A percentile compares a stretch with the other conserved stretches of the same genome.
These are phyloP conservation scores for Coprinellus micaceus DNA, from an alignment of 768 basidiomycete species.

Conservation along the genomic window DNA sequence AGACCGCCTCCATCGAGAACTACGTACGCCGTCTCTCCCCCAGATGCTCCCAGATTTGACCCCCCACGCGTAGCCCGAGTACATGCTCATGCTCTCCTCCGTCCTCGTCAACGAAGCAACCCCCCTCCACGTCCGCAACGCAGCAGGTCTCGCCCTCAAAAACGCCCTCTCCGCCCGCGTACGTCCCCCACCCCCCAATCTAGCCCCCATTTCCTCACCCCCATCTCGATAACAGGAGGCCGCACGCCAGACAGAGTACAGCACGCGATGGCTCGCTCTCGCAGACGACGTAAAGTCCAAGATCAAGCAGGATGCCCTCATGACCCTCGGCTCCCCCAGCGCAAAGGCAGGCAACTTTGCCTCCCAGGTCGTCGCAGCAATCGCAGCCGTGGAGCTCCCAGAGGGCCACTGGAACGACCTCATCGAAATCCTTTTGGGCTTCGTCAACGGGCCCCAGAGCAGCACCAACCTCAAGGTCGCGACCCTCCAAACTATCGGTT, in stretches of 20 bases:
- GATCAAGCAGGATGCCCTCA: slow-evolving; percentile 85
- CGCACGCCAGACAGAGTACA: slow-evolving; percentile 69
- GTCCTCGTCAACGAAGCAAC: slow-evolving; percentile 78
- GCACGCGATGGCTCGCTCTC: slow-evolving; percentile 80
- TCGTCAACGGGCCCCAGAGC: slow-evolving; percentile 71
- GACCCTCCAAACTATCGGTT: slow-evolving; percentile 93
- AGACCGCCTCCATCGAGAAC: slow-evolving; percentile 81
- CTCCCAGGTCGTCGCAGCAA: slow-evolving; percentile 90
- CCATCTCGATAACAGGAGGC: slow-evolving; percentile 52
- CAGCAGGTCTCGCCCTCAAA: slow-evolving; percentile 96
- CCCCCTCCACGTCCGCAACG: slow-evolving; percentile 76
- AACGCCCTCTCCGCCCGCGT: slow-evolving; percentile 90
- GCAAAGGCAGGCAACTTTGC: slow-evolving; percentile 80
- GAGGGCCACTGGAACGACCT: slow-evolving; percentile 85
- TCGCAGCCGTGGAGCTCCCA: slow-evolving; percentile 91
- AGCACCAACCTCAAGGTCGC: slow-evolving; percentile 78
- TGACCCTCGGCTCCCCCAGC: slow-evolving; percentile 71
- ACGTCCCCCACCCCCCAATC: slow-evolving; percentile 33
- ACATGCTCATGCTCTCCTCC: slow-evolving; percentile 85
- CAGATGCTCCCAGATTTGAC: slow-evolving; percentile 19
- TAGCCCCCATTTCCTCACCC: slow-evolving; percentile 16
- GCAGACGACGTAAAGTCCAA: slow-evolving; percentile 62
- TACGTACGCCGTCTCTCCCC: slow-evolving; percentile 57
- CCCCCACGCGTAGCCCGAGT: slow-evolving; percentile 64
- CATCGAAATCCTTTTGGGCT: slow-evolving; percentile 82